Base-by-base conservation (phyloP, 148 eudicot genomes). In the Cornus suecica region DNA sequence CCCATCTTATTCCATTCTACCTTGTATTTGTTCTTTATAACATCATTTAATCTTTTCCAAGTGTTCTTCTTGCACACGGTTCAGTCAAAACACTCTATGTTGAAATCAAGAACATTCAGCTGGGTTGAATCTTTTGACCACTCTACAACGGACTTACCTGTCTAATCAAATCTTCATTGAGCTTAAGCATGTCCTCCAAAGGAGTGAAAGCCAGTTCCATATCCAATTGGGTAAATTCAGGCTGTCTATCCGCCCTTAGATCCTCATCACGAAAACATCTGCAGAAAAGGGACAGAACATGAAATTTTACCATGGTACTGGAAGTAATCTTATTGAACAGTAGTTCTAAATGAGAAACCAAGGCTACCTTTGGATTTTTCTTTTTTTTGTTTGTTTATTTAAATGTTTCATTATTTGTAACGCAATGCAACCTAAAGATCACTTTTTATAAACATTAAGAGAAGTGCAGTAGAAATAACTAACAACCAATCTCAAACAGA, bases 231-330 rank as follows among this genome's bases (percentile, higher is more conserved):
- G 99, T 92, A 82, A 95, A 95, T 86, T 95, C 99, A 61, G 99
- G 97, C 76, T 95, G 99, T 81, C 97, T 92, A 83, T 95, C 99
- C 24, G 99, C 97, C 74, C 99, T 95, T 68, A 95, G 86, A 89
- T 92, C 99, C 79, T 95, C 99, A 86, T 95, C 99, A 62, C 99
- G 91, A 58, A 95, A 95, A 79, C 99, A 95, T 84, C 98, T 94
- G 87, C 66, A 76, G 22, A 62, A 28, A 68, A 65, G 26, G 32
- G 24, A 25, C 58, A 78, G n/a, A 20, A 30, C 20, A 42, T 61
- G 70, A 23, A 72, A 22, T 31, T 72, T 15, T 72, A 31, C 10
- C 76, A 73, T 37, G 37, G 16, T 34, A 24, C 24, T 29, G n/a
- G 22, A 23, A 18, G 32, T 15, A 34, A 25, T 37, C 66, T 51